A percentile compares a stretch with the other conserved stretches of the same genome.
These are phyloP conservation scores for Pythium aristosporum DNA, from an alignment of 352 stramenopile genomes.

Conservation along the genomic window DNA sequence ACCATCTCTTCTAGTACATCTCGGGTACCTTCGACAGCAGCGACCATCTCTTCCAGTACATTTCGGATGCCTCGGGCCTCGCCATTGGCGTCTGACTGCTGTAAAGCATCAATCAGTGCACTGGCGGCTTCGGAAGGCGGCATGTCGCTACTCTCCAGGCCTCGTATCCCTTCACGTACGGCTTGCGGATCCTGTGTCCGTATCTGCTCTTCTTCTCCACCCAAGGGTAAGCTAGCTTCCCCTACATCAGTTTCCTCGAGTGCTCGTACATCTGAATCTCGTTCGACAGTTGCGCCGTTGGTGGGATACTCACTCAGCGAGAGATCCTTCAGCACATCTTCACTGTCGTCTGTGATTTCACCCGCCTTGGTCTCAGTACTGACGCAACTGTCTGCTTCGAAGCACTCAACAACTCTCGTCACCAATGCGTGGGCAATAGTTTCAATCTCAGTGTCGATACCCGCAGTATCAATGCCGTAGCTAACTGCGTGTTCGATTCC, in stretches of 20 bases:
- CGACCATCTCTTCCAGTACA: background rate
- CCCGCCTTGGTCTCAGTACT: background rate
- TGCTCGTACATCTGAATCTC: too few relatives aligned
- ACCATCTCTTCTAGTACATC: background rate
- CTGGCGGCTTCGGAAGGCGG: background rate
- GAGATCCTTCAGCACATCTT: background rate
- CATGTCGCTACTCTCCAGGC: background rate
- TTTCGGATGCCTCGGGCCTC: background rate
- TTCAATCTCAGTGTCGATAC: background rate
- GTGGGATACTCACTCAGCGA: background rate
- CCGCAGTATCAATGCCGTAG: background rate
- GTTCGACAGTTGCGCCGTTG: too few relatives aligned
- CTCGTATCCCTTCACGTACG: background rate
- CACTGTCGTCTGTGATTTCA: background rate
- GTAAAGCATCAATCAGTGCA: background rate
- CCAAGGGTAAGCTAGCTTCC: background rate
- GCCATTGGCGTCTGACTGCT: background rate
- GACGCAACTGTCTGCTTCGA: background rate
- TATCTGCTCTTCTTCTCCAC: background rate
- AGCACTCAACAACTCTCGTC: background rate
- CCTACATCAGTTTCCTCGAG: too few relatives aligned
- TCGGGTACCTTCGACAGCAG: background rate
- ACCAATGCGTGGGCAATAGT: background rate
- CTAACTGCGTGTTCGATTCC: background rate
- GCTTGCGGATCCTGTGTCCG: background rate